Evolutionary conservation across 176 grass and related monocot species (phyloP).

Genomic region (Pontederia paniculata): DNA sequence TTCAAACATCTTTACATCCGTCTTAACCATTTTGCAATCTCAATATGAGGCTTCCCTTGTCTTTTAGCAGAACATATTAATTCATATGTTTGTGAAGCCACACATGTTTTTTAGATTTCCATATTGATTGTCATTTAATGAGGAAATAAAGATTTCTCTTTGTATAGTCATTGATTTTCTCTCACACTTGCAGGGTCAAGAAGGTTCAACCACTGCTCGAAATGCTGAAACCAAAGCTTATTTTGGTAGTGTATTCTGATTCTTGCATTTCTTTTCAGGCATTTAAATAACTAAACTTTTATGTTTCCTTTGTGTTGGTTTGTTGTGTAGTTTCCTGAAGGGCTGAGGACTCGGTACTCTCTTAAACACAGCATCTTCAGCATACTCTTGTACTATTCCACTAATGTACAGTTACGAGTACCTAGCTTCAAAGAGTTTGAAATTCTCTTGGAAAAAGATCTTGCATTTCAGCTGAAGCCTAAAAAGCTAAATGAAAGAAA

Average conservation of each 20-base stretch:
- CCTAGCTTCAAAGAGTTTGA: constrained; percentile 41
- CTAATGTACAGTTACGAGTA: constrained; percentile 32
- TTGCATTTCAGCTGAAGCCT: constrained; percentile 44
- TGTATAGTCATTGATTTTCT: no score
- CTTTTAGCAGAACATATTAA: constrained; percentile 8
- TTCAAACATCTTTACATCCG: no score
- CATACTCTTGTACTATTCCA: constrained; percentile 56
- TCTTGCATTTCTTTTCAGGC: neutral
- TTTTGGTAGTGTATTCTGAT: constrained; percentile 43
- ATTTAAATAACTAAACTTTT: neutral
- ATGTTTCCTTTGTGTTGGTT: constrained; percentile 1
- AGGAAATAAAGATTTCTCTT: no score
- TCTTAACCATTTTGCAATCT: no score
- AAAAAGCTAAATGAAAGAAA: constrained; percentile 32
- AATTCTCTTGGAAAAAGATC: constrained; percentile 29
- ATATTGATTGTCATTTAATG: no score
- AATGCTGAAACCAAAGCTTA: constrained; percentile 52
- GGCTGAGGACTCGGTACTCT: constrained; percentile 24
- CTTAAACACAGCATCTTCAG: constrained; percentile 23
- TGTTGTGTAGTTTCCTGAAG: constrained; percentile 52
- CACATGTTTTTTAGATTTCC: neutral
- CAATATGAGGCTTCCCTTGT: constrained; percentile 2
- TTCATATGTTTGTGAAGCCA: neutral
- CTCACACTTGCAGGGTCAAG: constrained; percentile 25
- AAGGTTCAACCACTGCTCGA: constrained; percentile 53